Base-by-base conservation (phyloP, 306 rosid genomes). In the Biancaea sappan region DNA sequence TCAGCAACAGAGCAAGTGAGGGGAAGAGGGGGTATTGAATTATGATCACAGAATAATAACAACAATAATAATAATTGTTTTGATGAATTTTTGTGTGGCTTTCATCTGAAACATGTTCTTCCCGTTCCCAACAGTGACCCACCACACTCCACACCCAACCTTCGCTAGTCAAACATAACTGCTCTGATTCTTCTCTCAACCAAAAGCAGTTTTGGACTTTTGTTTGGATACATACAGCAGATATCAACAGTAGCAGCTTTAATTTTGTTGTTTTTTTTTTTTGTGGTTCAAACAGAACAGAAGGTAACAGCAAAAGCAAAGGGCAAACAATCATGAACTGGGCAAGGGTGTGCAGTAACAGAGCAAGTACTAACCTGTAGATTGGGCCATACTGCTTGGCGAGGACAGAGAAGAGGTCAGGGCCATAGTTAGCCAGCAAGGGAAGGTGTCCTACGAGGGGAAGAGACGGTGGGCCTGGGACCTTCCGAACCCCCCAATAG, bases 401-500 rank as follows among this genome's bases (percentile, higher is more conserved):
- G 22, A 94, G 89, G 72, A 94, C 83, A 5, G 97, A 90, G 95
- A 94, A 94, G 10, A 94, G 69, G 68, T 94, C 91, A 28, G 96
- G 96, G 29, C 99, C 99, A 48, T 94, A 70, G 76, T 87, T 88
- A 1, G 97, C 98, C 43, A 91, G 50, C 80, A 91, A 85, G 77
- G 96, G 96, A 80, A 94, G 91, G 84, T 94, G 99, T 18, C 99
- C 99, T 35, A 94, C 68, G 4, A 94, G 64, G 0, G 99, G 97
- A 2, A 84, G 10, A 7, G 93, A 54, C n/a, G 93, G 86, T 37
- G 99, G 99, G 46, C 97, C 96, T 31, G 99, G 99, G 26, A 94
- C 86, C 80, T 79, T 84, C 85, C 96, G 88, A 1, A 92, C 93
- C 0, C 89, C 89, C 96, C 97, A 90, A 75, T 83, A 88, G 0